Conservation (phyloP, 2,329 filamentous ascomycete genomes). For the Nemania diffusa region DNA sequence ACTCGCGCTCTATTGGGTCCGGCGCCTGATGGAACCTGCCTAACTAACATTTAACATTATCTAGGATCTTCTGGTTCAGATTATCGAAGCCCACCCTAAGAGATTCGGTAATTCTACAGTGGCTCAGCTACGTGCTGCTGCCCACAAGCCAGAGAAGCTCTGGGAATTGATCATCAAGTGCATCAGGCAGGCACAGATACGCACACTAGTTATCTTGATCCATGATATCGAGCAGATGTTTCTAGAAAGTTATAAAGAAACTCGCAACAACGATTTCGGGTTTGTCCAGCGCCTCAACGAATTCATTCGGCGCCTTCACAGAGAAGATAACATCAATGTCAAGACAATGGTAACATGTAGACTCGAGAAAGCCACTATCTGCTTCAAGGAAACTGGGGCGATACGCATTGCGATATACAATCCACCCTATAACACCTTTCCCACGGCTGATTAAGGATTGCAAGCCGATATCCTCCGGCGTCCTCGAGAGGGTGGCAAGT, state of each 20-base stretch:
- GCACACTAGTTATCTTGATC: conserved; percentile 7
- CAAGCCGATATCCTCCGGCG: background rate
- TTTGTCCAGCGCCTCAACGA: background rate
- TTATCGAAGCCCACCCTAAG: conserved; percentile 5
- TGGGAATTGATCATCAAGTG: conserved; percentile 4
- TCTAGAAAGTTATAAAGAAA: background rate
- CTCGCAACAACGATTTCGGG: background rate
- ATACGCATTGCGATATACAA: background rate
- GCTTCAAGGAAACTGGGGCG: background rate
- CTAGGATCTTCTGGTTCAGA: conserved; percentile 17
- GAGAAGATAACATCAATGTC: background rate
- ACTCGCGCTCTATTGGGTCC: background rate
- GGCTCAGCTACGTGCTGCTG: background rate
- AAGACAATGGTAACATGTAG: conserved; percentile 23
- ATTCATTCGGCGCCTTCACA: background rate
- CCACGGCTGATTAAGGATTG: background rate
- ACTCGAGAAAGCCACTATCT: background rate
- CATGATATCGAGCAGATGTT: conserved; percentile 9
- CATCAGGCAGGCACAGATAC: conserved; percentile 1
- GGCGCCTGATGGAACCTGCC: background rate
- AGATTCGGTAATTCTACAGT: background rate
- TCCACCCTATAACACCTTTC: background rate
- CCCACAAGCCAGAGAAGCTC: background rate
- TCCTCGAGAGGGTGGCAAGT: background rate
- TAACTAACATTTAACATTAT: background rate